Base-by-base conservation (phyloP, 192 early-diverging fungal species). In the Coemansia furcata region DNA sequence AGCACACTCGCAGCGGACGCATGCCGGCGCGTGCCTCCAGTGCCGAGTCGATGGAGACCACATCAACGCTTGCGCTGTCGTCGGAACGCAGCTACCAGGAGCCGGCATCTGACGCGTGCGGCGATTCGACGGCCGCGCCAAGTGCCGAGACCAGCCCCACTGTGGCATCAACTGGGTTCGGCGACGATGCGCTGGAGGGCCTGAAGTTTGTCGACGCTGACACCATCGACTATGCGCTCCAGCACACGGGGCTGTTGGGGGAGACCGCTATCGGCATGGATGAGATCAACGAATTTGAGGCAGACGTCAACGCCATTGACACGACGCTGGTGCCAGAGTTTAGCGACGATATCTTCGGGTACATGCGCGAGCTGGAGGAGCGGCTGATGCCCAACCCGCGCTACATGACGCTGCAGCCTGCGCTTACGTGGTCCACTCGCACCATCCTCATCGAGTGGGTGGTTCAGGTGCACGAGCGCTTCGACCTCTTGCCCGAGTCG, bases 261-360 rank as follows among this genome's bases (percentile, higher is more conserved):
- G 80, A 82, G 72, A 50, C 59, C 1, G 72, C 80, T 0, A 74
- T 82, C 17, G 21, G 23, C 54, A 69, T 72, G 71, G 59, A 26
- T 35, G 80, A 82, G 65, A 85, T 85, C 36, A 55, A 89, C 32
- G 93, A 94, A 63, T 73, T 95, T 37, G 94, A 95, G 65, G 87
- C 88, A 2, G 90, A 90, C 33, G 91, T 95, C 38, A 62, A 66
- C 3, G 71, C 85, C 33, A 83, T 89, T 55, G 98, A 99, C 84
- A 95, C 95, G 0, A 76, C 93, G 78, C 94, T 97, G 88, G 92
- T 96, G 3, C 78, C 95, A 11, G 97, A 98, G 76, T 99, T 98
- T 73, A 91, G 90, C 17, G 74, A 74, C 35, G 95, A 99, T n/a
- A 98, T 99, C 54, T 93, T 97, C 70, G 83, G 89, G 26, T 93